phyloP scores from a whole-genome alignment of 257 asterid species.

The Solanum stenotomum region DNA sequence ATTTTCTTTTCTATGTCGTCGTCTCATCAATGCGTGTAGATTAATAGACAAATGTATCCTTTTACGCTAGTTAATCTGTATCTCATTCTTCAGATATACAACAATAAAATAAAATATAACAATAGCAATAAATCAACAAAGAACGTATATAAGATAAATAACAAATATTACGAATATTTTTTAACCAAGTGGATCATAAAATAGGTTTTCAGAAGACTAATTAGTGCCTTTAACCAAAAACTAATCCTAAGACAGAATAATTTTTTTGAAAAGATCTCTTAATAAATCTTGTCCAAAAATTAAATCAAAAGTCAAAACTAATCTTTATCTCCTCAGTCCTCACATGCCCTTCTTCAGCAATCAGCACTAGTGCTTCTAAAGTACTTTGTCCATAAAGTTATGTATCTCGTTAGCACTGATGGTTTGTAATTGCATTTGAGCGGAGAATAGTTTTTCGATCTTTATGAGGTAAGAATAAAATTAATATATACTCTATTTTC shows the following conservation, averaged over 20 bases:
- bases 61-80: too few species aligned
- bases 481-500: accelerated
- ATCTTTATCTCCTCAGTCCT: background rate
- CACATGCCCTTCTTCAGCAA: background rate
- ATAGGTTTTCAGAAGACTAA: background rate
- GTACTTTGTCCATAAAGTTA: background rate
- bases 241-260: background rate
- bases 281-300: background rate
- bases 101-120: too few species aligned
- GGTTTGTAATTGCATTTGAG: background rate
- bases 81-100: background rate
- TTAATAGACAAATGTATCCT: too few species aligned
- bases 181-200: too few species aligned
- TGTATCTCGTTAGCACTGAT: background rate
- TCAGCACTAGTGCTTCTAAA: background rate
- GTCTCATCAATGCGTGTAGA: background rate
- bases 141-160: too few species aligned
- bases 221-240: background rate
- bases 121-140: too few species aligned
- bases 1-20: background rate
- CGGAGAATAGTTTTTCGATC: too few species aligned
- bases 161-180: background rate
- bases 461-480: too few species aligned
- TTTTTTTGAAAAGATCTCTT: background rate
- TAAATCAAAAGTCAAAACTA: background rate